A percentile compares a stretch with the other conserved stretches of the same genome.
These are phyloP conservation scores for Thermoascus crustaceus DNA, from an alignment of 2,329 filamentous ascomycete species.

Conservation along the genomic window DNA sequence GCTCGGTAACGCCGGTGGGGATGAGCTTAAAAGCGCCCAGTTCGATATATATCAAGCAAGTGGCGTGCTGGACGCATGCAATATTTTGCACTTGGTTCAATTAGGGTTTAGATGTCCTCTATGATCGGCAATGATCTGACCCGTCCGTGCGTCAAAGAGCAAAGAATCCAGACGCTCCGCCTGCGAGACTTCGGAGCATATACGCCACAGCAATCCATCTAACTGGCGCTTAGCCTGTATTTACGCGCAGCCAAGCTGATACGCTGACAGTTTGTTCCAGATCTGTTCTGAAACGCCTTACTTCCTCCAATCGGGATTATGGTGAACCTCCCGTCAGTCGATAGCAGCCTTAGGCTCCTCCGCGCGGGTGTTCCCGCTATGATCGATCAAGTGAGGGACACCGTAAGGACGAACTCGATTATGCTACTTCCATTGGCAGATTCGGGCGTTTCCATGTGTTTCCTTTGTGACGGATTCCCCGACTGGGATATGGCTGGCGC, in stretches of 20 bases:
- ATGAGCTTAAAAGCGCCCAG: conserved; percentile 1
- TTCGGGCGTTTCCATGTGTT: background rate
- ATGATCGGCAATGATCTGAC: background rate
- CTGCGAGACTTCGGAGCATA: background rate
- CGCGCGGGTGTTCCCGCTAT: background rate
- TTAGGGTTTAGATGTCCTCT: background rate
- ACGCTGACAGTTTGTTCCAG: background rate
- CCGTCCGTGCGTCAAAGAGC: too few relatives aligned
- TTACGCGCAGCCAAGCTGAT: background rate
- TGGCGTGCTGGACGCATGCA: background rate
- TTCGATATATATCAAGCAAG: background rate
- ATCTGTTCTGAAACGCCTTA: background rate
- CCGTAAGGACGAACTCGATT: background rate
- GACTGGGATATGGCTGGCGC: background rate
- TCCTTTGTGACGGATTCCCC: background rate
- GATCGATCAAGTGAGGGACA: background rate
- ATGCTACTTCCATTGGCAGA: background rate
- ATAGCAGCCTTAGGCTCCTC: too few relatives aligned
- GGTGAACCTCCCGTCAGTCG: too few relatives aligned
- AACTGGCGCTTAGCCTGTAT: background rate
- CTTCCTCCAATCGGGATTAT: too few relatives aligned
- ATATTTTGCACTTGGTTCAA: background rate
- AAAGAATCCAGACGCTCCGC: too few relatives aligned
- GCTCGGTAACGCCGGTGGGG: too few relatives aligned
- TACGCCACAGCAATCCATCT: background rate